Conservation (phyloP, 1,284 basidiomycete species). For the Malassezia furfur region DNA sequence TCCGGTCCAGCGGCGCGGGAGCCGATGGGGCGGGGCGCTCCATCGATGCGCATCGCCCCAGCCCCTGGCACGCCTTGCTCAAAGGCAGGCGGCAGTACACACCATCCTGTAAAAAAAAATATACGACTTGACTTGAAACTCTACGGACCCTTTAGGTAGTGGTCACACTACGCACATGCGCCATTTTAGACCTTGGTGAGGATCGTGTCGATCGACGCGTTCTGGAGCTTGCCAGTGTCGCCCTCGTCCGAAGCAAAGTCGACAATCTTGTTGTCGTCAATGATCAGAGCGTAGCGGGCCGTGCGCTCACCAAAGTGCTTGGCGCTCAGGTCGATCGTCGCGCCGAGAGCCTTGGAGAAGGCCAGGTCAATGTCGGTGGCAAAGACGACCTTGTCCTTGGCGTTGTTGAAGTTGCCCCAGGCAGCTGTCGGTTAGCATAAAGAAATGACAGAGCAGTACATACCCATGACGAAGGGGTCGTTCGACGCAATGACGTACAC, state of each 20-base stretch:
- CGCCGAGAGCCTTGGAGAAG: constrained; percentile 60
- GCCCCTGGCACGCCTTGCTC: no score
- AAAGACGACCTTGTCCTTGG: constrained; percentile 65
- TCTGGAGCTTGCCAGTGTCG: constrained; percentile 12
- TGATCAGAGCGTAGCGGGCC: constrained; percentile 60
- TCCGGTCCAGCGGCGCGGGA: neutral
- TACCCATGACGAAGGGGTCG: constrained; percentile 42
- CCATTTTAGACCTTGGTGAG: constrained; percentile 6
- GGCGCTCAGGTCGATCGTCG: constrained; percentile 56
- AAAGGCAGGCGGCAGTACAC: no score
- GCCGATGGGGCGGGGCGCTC: no score
- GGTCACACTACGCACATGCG: no score
- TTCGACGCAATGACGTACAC: constrained; percentile 52
- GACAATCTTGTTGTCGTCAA: constrained; percentile 55
- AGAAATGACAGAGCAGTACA: neutral
- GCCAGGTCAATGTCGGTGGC: constrained; percentile 59
- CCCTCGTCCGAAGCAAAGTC: constrained; percentile 26
- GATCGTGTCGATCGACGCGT: constrained; percentile 14
- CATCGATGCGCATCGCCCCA: no score
- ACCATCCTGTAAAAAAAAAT: no score
- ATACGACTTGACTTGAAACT: no score
- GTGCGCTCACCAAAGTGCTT: constrained; percentile 53
- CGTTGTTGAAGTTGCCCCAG: constrained; percentile 61
- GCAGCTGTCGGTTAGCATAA: constrained; percentile 44
- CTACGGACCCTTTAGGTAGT: no score